phyloP scores from a whole-genome alignment of 73 alveolate species.

The Tetrahymena thermophila region DNA sequence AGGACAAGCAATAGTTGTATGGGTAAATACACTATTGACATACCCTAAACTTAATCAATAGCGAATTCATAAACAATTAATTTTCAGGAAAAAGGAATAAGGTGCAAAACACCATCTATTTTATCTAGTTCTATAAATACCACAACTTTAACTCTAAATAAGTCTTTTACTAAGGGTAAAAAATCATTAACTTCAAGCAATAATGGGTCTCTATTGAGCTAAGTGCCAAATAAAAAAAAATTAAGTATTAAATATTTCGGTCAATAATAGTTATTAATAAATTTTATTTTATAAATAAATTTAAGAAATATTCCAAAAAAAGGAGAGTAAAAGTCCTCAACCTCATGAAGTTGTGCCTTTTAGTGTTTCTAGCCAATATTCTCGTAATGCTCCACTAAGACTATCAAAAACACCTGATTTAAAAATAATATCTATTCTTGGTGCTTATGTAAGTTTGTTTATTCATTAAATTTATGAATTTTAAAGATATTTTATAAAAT shows the following conservation, averaged over 20 bases:
- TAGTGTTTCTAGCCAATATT: background rate
- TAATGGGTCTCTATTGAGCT: background rate
- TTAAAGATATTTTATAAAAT: background rate
- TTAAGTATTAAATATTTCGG: background rate
- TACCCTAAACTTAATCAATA: background rate
- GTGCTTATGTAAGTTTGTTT: background rate
- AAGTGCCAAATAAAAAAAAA: background rate
- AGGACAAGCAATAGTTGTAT: background rate
- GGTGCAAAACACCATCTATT: background rate
- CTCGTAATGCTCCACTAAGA: background rate
- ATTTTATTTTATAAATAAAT: too few species aligned
- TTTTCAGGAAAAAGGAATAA: background rate
- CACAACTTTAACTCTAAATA: background rate
- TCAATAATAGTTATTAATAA: background rate
- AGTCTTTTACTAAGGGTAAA: background rate
- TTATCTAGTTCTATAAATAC: background rate
- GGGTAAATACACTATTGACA: background rate
- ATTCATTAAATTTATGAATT: background rate
- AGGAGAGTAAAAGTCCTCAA: background rate
- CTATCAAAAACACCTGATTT: background rate
- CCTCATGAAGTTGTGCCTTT: background rate
- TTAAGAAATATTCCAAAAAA: background rate
- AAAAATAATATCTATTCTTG: background rate
- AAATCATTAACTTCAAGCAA: background rate
- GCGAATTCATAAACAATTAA: background rate